Percentiles rank a stretch among this genome's conserved stretches.
Conservation (phyloP, 257 asterid genomes). For the Nicotiana paniculata region DNA sequence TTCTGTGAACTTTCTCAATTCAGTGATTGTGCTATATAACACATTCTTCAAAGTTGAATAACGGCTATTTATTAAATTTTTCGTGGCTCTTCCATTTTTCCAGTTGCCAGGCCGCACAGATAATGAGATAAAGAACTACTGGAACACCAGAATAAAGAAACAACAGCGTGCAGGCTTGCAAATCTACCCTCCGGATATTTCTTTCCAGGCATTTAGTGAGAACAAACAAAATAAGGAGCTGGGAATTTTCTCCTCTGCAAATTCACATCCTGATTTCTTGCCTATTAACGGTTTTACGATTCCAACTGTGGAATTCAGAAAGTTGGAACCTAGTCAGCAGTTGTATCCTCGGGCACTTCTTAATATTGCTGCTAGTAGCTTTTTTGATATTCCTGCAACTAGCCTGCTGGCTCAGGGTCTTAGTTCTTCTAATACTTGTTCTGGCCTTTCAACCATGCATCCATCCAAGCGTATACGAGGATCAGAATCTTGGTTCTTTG, state of each 20-base stretch:
- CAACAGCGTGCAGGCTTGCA: slow-evolving; percentile 73
- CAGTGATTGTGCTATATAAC: slow-evolving; percentile 9
- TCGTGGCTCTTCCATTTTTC: slow-evolving; percentile 8
- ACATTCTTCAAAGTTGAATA: neutral
- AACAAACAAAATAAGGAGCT: slow-evolving; percentile 36
- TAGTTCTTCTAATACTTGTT: slow-evolving; percentile 26
- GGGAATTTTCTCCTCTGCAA: slow-evolving; percentile 32
- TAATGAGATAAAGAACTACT: slow-evolving; percentile 82
- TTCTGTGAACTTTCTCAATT: neutral
- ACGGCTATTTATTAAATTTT: slow-evolving; percentile 6
- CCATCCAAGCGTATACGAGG: slow-evolving; percentile 52
- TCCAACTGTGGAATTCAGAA: slow-evolving; percentile 46
- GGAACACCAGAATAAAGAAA: slow-evolving; percentile 86
- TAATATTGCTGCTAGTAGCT: slow-evolving; percentile 30
- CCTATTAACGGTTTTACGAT: slow-evolving; percentile 34
- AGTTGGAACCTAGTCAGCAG: slow-evolving; percentile 33
- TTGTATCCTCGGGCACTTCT: slow-evolving; percentile 28
- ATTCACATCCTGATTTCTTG: slow-evolving; percentile 33
- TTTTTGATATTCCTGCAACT: slow-evolving; percentile 44
- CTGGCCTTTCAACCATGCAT: slow-evolving; percentile 28
- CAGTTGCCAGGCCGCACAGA: slow-evolving; percentile 98
- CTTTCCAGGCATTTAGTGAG: slow-evolving; percentile 35
- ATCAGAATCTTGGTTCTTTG: slow-evolving; percentile 27
- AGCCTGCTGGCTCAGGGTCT: slow-evolving; percentile 33
- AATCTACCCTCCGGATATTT: slow-evolving; percentile 62